phyloP scores from a whole-genome alignment of 1,284 basidiomycete genomes.

The Neonothopanus nambi region DNA sequence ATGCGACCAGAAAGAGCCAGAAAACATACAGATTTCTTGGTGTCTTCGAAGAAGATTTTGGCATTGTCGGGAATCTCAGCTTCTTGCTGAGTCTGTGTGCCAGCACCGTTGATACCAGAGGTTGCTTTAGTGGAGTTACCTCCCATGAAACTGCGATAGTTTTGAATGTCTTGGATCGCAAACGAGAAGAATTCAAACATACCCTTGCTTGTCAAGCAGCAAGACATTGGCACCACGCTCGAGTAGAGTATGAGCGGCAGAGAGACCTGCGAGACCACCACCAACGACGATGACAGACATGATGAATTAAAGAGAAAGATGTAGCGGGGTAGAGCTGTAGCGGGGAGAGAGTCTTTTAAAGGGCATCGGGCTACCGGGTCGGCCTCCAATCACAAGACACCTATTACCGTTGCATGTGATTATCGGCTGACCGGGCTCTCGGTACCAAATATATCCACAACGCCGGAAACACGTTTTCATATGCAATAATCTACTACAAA shows the following conservation, averaged over 20 bases:
- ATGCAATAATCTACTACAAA: background rate
- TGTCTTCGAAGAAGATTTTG: conserved; percentile 93
- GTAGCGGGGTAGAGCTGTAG: conserved; percentile 13
- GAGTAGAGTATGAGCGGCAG: conserved; percentile 92
- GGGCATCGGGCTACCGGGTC: background rate
- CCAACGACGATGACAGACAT: conserved; percentile 91
- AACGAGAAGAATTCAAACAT: conserved; percentile 23
- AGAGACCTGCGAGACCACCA: conserved; percentile 91
- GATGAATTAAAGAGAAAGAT: conserved; percentile 32
- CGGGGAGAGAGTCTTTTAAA: conserved; percentile 10
- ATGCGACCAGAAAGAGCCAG: background rate
- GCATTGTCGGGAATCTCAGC: conserved; percentile 83
- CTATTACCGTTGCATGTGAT: conserved; percentile 16
- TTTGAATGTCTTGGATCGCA: background rate
- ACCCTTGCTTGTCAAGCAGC: conserved; percentile 88
- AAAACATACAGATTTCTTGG: conserved; percentile 78
- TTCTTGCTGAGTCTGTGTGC: conserved; percentile 81
- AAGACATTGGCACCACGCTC: conserved; percentile 95
- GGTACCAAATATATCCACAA: background rate
- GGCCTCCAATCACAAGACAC: conserved; percentile 12
- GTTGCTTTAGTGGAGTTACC: conserved; percentile 97
- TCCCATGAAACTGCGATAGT: conserved; percentile 74
- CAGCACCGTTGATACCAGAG: conserved; percentile 92
- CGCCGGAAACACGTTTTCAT: background rate
- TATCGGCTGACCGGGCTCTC: background rate